These are phyloP conservation scores for Geotrichum aggregatum DNA, from an alignment of 1,139 yeast species.

Conservation along the genomic window DNA sequence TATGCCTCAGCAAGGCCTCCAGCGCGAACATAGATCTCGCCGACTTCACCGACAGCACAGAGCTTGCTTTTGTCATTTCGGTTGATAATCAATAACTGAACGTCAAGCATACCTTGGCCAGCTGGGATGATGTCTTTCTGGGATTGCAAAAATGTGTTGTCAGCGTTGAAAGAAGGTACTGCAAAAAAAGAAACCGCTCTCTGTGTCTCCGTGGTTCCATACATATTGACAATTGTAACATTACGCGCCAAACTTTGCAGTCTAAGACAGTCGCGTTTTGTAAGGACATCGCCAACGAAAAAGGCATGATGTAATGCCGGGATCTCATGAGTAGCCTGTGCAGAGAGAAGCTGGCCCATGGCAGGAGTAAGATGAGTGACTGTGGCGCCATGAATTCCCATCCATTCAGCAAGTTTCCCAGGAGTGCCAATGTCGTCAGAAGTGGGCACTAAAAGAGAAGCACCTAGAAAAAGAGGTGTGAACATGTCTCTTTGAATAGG, in stretches of 20 bases:
- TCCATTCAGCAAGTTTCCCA: conserved; percentile 95
- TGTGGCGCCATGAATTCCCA: conserved; percentile 84
- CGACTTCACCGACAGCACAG: conserved; percentile 98
- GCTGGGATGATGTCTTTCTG: conserved; percentile 98
- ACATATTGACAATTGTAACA: conserved; percentile 91
- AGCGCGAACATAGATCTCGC: conserved; percentile 96
- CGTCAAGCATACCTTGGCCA: conserved; percentile 94
- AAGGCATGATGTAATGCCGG: conserved; percentile 91
- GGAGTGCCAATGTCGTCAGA: conserved; percentile 98
- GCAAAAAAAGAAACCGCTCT: conserved; percentile 93
- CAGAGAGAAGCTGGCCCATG: conserved; percentile 95
- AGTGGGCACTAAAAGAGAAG: conserved; percentile 87
- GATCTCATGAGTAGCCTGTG: conserved; percentile 90
- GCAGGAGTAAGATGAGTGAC: conserved; percentile 98
- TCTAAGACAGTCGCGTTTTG: conserved; percentile 93
- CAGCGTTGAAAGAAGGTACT: conserved; percentile 66
- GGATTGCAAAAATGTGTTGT: conserved; percentile 69
- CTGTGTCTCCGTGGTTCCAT: conserved; percentile 98
- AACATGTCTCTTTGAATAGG: conserved; percentile 99
- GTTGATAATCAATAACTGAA: conserved; percentile 89
- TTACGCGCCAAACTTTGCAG: conserved; percentile 88
- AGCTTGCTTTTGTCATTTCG: conserved; percentile 80
- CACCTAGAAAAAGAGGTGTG: conserved; percentile 94
- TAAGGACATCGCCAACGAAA: conserved; percentile 95
- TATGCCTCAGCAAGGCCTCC: conserved; percentile 97